Conservation (phyloP, 2,329 filamentous ascomycete species). For the Trichophyton simii region DNA sequence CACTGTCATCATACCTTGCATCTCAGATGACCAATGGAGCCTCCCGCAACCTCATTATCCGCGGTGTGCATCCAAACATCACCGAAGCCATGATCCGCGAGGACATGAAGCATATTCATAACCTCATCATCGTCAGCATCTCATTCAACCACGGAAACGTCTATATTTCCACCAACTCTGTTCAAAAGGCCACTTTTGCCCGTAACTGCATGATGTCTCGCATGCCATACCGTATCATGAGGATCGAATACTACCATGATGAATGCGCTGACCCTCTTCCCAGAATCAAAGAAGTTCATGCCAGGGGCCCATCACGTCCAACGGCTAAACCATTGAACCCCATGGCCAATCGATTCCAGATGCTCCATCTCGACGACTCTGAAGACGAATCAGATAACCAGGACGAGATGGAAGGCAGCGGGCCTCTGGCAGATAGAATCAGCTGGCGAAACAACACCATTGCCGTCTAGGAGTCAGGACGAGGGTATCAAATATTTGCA, state of each 20-base stretch:
- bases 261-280: constrained; percentile 55
- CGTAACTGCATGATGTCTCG: constrained; percentile 61
- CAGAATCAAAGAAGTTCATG: constrained; percentile 21
- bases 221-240: constrained; percentile 55
- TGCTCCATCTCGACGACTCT: constrained; percentile 42
- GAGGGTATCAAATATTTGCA: neutral
- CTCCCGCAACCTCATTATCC: constrained; percentile 61
- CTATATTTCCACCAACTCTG: constrained; percentile 62
- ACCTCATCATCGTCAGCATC: constrained; percentile 57
- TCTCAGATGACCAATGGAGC: constrained; percentile 54
- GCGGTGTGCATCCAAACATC: constrained; percentile 44
- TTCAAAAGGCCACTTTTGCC: constrained; percentile 63
- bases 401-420: constrained; percentile 12
- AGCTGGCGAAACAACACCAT: constrained; percentile 12
- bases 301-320: constrained; percentile 18
- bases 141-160: constrained; percentile 47
- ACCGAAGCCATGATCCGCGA: constrained; percentile 54
- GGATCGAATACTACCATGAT: constrained; percentile 59
- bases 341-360: constrained; percentile 49
- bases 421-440: constrained; percentile 12
- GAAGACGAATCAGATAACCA: constrained; percentile 27
- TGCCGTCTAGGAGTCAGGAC: constrained; percentile 8
- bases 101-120: constrained; percentile 73
- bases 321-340: constrained; percentile 32
- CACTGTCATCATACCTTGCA: constrained; percentile 49